These are phyloP conservation scores for Pleurotus citrinopileatus DNA, from an alignment of 768 basidiomycete genomes.

Conservation along the genomic window DNA sequence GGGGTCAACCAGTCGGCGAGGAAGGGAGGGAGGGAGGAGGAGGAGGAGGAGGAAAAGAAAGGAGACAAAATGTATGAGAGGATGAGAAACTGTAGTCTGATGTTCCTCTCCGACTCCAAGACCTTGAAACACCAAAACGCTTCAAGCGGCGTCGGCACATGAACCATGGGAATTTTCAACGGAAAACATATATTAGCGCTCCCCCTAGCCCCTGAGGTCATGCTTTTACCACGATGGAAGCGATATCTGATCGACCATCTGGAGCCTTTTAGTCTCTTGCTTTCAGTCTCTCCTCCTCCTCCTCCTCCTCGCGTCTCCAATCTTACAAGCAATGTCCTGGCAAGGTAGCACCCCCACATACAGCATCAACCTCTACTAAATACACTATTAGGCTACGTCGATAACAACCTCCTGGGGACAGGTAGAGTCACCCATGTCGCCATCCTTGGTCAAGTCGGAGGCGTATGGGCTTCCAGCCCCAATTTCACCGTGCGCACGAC, in stretches of 20 bases:
- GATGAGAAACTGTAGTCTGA: constrained; percentile 23
- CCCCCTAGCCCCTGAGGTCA: not conserved
- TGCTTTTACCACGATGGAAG: not conserved
- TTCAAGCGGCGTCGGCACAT: not conserved
- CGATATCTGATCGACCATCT: constrained; percentile 12
- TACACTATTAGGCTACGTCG: constrained; percentile 65
- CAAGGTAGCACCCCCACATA: constrained; percentile 43
- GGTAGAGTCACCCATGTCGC: constrained; percentile 77
- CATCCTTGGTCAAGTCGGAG: constrained; percentile 69
- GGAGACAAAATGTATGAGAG: constrained; percentile 27
- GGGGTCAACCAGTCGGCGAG: constrained; percentile 18
- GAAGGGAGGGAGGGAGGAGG: constrained; percentile 28
- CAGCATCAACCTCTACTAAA: not conserved
- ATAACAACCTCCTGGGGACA: constrained; percentile 72
- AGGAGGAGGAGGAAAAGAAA: constrained; percentile 28
- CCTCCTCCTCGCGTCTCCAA: constrained; percentile 9
- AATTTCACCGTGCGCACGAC: constrained; percentile 55
- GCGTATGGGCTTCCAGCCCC: constrained; percentile 68
- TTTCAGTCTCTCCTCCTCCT: not conserved
- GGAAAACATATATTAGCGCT: not conserved
- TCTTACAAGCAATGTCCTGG: constrained; percentile 57
- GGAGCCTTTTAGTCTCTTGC: not conserved
- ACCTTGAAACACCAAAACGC: constrained; percentile 1
- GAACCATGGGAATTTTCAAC: constrained; percentile 8
- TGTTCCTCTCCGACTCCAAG: too few relatives aligned